Conservation (phyloP, 805 yeast species). For the Kurtzmaniella cleridarum region DNA sequence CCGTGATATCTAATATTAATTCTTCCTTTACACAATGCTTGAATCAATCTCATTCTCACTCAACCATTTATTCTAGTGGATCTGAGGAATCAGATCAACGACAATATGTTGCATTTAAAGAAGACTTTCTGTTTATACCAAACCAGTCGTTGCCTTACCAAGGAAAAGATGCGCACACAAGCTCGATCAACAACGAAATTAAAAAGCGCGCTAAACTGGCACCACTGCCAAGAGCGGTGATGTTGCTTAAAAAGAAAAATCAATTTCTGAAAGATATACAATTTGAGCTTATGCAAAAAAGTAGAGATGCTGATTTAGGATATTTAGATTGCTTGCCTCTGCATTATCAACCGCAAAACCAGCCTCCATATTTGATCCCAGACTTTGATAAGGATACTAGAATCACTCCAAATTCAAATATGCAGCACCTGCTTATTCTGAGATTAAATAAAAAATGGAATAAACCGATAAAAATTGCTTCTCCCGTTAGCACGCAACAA, state of each 20-base stretch:
- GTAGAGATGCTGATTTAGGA: slow-evolving; percentile 2
- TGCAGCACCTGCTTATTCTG: slow-evolving; percentile 29
- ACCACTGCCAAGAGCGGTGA: slow-evolving; percentile 15
- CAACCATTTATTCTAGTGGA: not conserved
- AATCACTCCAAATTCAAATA: slow-evolving; percentile 14
- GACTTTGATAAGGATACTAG: slow-evolving; percentile 4
- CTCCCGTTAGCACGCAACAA: not conserved
- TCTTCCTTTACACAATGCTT: no score
- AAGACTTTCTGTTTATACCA: slow-evolving; percentile 1
- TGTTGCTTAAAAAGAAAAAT: slow-evolving; percentile 23
- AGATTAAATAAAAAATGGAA: slow-evolving; percentile 39
- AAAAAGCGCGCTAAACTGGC: not conserved
- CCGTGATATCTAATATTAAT: no score
- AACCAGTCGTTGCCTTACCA: not conserved
- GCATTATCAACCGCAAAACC: no score
- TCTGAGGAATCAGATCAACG: not conserved
- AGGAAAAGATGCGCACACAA: not conserved
- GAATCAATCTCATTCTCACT: not conserved
- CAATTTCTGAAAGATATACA: slow-evolving; percentile 35
- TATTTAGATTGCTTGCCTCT: no score
- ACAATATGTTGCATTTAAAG: not conserved
- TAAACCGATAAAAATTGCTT: slow-evolving; percentile 14
- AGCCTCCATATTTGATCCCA: slow-evolving; percentile 3
- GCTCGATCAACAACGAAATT: not conserved
- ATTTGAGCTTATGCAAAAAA: slow-evolving; percentile 21